phyloP scores from a whole-genome alignment of 1,284 basidiomycete genomes.

The Flammula alnicola region DNA sequence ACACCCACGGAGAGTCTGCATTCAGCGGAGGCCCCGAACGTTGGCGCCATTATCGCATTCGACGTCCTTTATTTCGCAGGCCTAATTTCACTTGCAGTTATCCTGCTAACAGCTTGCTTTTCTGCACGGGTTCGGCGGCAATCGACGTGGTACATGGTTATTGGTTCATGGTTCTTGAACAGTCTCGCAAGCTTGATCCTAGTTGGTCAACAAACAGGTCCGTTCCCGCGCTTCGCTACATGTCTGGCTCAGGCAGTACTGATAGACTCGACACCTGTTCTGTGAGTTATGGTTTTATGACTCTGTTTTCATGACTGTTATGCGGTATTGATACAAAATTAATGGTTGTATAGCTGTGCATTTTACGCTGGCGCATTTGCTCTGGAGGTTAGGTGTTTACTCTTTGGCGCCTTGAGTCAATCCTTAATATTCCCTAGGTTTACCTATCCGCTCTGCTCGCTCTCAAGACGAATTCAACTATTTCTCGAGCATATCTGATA shows the following conservation, averaged over 20 bases:
- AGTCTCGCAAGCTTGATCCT: neutral
- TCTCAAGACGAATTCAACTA: neutral
- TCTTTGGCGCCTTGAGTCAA: neutral
- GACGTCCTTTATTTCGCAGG: conserved; percentile 1
- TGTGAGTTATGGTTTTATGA: too few relatives aligned
- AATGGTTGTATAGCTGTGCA: neutral
- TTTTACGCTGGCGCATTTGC: conserved; percentile 1
- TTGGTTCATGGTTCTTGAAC: neutral
- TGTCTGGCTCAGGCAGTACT: conserved; percentile 1
- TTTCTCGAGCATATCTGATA: neutral
- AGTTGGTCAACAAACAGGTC: neutral
- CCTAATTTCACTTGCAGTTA: neutral
- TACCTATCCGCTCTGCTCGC: neutral
- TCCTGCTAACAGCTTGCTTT: neutral
- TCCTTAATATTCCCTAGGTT: neutral
- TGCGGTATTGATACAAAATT: neutral
- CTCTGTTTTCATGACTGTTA: neutral
- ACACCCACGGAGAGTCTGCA: too few relatives aligned
- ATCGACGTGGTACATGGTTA: conserved; percentile 4
- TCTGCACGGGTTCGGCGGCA: neutral
- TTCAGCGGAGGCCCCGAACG: too few relatives aligned
- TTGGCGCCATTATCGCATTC: conserved; percentile 1
- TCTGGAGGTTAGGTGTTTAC: neutral
- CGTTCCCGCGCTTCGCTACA: neutral
- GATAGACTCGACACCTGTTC: conserved; percentile 3